Conservation (phyloP, 257 asterid species). For the Penstemon eatonii region DNA sequence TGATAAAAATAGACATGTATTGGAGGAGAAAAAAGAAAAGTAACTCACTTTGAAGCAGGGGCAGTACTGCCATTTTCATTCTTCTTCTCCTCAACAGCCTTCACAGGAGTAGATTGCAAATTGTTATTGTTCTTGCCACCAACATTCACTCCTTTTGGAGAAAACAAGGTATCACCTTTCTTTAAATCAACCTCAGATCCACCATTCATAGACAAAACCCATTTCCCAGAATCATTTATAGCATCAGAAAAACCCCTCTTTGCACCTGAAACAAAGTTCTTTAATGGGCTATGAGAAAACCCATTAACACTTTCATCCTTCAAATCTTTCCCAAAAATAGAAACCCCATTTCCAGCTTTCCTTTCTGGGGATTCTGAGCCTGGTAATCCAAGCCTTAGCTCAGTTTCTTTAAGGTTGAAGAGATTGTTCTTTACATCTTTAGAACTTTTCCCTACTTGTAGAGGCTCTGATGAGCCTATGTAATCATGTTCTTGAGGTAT, state of each 20-base stretch:
- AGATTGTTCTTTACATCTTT: conserved; percentile 33
- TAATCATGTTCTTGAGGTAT: conserved; percentile 61
- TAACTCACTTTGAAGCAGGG: conserved; percentile 68
- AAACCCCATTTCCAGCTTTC: conserved; percentile 43
- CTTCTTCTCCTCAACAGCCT: conserved; percentile 50
- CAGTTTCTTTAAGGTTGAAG: conserved; percentile 64
- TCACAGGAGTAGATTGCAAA: conserved; percentile 19
- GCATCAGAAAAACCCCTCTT: conserved; percentile 80
- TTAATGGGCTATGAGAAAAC: conserved; percentile 33
- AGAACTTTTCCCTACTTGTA: conserved; percentile 40
- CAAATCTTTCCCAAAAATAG: conserved; percentile 59
- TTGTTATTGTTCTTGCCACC: conserved; percentile 33
- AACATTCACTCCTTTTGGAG: conserved; percentile 38
- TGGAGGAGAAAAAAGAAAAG: neutral
- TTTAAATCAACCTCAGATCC: conserved; percentile 56
- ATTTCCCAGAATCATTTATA: conserved; percentile 66
- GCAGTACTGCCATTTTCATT: conserved; percentile 37
- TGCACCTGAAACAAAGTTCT: conserved; percentile 53
- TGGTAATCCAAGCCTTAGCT: conserved; percentile 83
- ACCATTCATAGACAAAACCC: conserved; percentile 58
- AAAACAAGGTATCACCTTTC: conserved; percentile 35
- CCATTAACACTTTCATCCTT: conserved; percentile 43
- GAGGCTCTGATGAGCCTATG: conserved; percentile 64
- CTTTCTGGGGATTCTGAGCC: conserved; percentile 64
- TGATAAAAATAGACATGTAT: neutral